Conservation (phyloP, 345 rosid genomes). For the Euphorbia tirucalli region DNA sequence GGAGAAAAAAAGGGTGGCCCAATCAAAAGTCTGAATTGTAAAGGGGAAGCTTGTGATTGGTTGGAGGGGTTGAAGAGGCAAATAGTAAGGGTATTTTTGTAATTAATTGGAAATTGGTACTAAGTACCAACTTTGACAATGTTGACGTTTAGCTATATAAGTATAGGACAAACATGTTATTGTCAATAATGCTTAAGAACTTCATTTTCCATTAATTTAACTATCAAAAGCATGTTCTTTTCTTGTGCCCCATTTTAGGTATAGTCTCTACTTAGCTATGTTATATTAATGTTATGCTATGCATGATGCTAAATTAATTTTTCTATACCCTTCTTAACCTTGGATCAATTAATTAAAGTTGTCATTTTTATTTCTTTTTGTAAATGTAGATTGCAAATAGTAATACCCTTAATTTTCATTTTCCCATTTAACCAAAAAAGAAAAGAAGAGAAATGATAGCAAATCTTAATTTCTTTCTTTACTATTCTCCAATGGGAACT, state of each 20-base stretch:
- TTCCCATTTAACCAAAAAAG: too few species aligned
- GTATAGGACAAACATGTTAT: slow-evolving; percentile 25
- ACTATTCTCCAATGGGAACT: too few species aligned
- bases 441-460: too few species aligned
- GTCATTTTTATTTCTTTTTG: too few species aligned
- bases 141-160: slow-evolving; percentile 30
- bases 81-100: slow-evolving; percentile 15
- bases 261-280: neutral
- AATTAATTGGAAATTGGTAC: slow-evolving; percentile 8
- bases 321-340: too few species aligned
- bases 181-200: neutral
- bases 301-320: too few species aligned
- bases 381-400: too few species aligned
- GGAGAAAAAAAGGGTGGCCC: slow-evolving; percentile 14
- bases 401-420: too few species aligned
- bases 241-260: neutral
- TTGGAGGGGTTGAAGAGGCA: slow-evolving; percentile 6
- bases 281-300: neutral
- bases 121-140: slow-evolving; percentile 16
- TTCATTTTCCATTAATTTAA: neutral
- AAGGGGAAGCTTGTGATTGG: slow-evolving; percentile 33
- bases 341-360: too few species aligned
- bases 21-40: slow-evolving; percentile 26
- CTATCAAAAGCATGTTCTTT: neutral
- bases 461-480: too few species aligned